phyloP scores from a whole-genome alignment of 2,329 filamentous ascomycete genomes.

The Diaporthe nobilis region DNA sequence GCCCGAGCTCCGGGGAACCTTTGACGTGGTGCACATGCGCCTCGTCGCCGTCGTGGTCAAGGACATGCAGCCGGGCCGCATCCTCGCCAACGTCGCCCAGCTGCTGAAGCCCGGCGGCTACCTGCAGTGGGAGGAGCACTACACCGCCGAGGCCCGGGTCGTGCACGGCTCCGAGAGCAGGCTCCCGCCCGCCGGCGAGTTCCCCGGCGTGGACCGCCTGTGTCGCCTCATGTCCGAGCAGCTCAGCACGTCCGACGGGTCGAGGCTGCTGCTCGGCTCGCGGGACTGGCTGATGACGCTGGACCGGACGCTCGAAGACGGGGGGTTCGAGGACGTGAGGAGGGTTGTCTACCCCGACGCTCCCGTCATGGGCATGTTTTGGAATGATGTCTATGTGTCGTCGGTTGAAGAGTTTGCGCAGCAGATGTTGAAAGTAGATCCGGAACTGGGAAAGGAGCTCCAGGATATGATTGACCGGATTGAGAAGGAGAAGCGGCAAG shows the following conservation, averaged over 20 bases:
- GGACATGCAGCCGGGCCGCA: conserved; percentile 41
- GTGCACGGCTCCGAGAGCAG: too few species aligned
- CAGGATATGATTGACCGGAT: background rate
- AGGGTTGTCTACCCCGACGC: background rate
- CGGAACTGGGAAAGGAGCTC: background rate
- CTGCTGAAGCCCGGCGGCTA: conserved; percentile 44
- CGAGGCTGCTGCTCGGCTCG: background rate
- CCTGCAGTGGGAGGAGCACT: conserved; percentile 42
- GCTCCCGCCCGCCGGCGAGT: conserved; percentile 1
- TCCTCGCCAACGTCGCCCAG: conserved; percentile 44
- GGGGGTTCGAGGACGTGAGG: background rate
- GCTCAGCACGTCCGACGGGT: background rate
- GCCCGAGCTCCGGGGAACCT: conserved; percentile 43
- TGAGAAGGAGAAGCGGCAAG: background rate
- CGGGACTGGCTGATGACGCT: conserved; percentile 10
- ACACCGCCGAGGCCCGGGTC: background rate
- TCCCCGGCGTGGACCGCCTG: conserved; percentile 1
- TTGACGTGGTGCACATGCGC: conserved; percentile 47
- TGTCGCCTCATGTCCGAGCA: background rate
- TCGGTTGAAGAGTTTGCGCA: background rate
- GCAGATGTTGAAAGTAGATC: background rate
- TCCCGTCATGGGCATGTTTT: background rate
- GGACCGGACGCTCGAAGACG: background rate
- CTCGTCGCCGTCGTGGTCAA: conserved; percentile 46
- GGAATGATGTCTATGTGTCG: background rate